Evolutionary conservation across 1,284 basidiomycete species (phyloP), one percentile per base, ranked within the genome.

Genomic region (Anthracocystis panici-leucophaei): DNA sequence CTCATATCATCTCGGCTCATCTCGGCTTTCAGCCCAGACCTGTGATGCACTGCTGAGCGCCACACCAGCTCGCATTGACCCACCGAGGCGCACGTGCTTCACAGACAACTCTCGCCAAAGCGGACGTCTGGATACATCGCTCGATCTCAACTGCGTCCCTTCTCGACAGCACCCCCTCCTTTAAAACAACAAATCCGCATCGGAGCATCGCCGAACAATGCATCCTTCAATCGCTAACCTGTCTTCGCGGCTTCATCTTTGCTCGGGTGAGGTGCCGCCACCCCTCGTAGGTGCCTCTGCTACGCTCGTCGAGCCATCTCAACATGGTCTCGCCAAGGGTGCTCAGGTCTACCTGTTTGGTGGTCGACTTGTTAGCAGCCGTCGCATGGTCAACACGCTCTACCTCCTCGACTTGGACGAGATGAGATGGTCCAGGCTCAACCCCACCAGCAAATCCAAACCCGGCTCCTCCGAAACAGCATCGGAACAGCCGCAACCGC

Each of bases 201-300:
- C 27, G 29, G 14, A 27, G 1, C 55, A 27, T 51, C 56, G 21
- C n/a, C 58, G 35, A 38, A 53, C 38, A 68, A 76, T 76, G 74
- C 69, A 72, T 61, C 74, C 68, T 0, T 76, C 74, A 1, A 76
- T 76, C 48, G 65, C 68, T 20, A 76, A 76, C 46, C 58, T 76
- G 11, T 76, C 74, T 8, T 76, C 74, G 42, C 67, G 74, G 14
- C 62, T 76, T 14, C 69, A 71, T 41, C 65, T 72, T 21, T 76
- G 74, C 62, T 65, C 65, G 6, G 81, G 81, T 11, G 78, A 82
- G 0, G 68, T 81, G 20, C 81, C 81, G 2, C 81, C 81, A 10
- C 81, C 81, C 9, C 62, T 82, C 21, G 81, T 82, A 7, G 81
- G 81, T 20, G 80, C 81, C 2, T 82, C 81, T 25, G 69, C 78